Evolutionary conservation across 2,329 filamentous ascomycete genomes (phyloP).

Genomic region (Penicillium sp.): DNA sequence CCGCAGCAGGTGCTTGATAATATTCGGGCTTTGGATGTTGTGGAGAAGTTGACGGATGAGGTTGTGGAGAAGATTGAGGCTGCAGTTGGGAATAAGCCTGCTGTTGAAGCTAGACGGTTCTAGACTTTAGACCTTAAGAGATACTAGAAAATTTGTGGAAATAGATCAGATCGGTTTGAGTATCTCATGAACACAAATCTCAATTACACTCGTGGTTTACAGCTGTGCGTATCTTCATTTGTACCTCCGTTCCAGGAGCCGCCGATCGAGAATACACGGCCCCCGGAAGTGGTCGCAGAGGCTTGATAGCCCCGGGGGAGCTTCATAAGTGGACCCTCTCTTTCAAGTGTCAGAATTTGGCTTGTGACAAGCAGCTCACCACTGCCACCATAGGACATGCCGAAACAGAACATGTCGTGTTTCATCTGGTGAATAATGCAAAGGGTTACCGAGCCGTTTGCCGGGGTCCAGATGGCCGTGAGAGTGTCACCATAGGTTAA

Average conservation of each 20-base stretch:
- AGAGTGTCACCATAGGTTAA: background rate
- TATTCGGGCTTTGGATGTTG: constrained; percentile 46
- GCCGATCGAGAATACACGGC: constrained; percentile 59
- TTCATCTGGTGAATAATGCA: background rate
- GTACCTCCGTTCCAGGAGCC: constrained; percentile 55
- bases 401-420: constrained; percentile 41
- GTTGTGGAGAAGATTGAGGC: constrained; percentile 50
- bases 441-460: background rate
- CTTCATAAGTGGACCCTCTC: constrained; percentile 47
- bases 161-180: background rate
- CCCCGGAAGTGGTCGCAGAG: constrained; percentile 51
- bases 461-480: background rate
- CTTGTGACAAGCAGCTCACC: constrained; percentile 50
- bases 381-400: constrained; percentile 51
- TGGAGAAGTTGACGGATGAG: constrained; percentile 44
- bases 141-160: background rate
- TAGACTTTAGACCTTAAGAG: constrained; percentile 4
- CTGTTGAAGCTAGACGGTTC: constrained; percentile 17
- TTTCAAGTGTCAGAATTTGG: background rate
- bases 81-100: constrained; percentile 23
- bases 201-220: too few relatives aligned
- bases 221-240: constrained; percentile 53
- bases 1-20: constrained; percentile 44
- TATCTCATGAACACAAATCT: too few relatives aligned
- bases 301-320: constrained; percentile 56